Evolutionary conservation across 163 green algal species (phyloP), one percentile per base, ranked within the genome.

Genomic region (Prototheca stagnorum): DNA sequence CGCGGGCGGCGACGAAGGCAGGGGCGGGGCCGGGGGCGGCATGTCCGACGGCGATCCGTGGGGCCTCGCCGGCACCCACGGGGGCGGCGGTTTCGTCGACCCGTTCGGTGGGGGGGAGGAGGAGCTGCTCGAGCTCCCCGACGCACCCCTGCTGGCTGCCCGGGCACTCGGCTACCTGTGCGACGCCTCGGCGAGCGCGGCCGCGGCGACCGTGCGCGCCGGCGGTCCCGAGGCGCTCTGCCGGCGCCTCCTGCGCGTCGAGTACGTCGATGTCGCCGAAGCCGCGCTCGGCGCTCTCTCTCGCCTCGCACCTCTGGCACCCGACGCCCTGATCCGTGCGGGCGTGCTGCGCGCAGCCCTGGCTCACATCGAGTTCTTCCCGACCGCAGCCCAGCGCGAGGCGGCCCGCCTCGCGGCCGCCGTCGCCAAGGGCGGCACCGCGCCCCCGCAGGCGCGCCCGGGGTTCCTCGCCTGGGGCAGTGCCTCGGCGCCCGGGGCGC

Each of bases 221-320:
- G 80, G 78, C 14, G 87, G 79, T 14, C 72, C 93, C 24, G 65
- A 68, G 3, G 65, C 64, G 21, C 82, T 94, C 36, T 95, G 76
- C 59, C 47, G 53, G 59, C 72, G 81, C 4, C 72, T 96, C 51
- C 68, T 95, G 20, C 84, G 69, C 37, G 94, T 96, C 17, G 87
- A 96, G 65, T 96, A 95, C 73, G 95, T 96, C 33, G 87, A 96
- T 56, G 64, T 96, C 23, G 87, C 87, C 21, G 87, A 96, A 62
- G 86, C 95, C 68, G 79, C 69, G 29, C 64, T 91, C 57, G 66
- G 77, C 75, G 86, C 80, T 0, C 65, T 97, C 54, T 74, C 95
- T 65, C 95, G 95, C 73, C 70, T 97, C 7, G 85, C 74, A 1
- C 65, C 86, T 26, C 84, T 94, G 48, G 77, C 92, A 52, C 71